These are phyloP conservation scores for Colletotrichum aenigma DNA, from an alignment of 2,329 filamentous ascomycete species.

Conservation along the genomic window DNA sequence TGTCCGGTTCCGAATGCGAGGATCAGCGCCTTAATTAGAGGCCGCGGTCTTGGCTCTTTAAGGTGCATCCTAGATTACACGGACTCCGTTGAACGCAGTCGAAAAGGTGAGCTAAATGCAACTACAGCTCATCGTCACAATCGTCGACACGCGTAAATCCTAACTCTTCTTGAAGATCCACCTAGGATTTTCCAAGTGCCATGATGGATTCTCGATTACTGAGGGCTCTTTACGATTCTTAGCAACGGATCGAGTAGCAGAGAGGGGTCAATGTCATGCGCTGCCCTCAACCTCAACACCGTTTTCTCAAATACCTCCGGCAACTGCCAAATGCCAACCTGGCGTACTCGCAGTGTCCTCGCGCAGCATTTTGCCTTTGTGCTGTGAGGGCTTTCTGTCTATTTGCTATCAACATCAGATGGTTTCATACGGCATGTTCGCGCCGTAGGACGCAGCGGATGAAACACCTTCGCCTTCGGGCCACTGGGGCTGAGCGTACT, in stretches of 20 bases:
- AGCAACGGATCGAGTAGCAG: not conserved
- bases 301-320: not conserved
- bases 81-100: not conserved
- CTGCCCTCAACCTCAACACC: not conserved
- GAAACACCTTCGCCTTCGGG: slow-evolving; percentile 8
- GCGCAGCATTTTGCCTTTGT: not conserved
- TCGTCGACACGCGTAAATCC: not conserved
- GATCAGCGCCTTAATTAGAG: not conserved
- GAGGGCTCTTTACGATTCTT: not conserved
- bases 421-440: slow-evolving; percentile 11
- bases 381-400: not conserved
- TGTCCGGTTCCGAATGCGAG: slow-evolving; percentile 4
- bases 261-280: not conserved
- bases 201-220: not conserved
- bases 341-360: not conserved
- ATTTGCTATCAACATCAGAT: slow-evolving; percentile 1
- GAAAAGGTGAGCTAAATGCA: not conserved
- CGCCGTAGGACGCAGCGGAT: slow-evolving; percentile 8
- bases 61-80: not conserved
- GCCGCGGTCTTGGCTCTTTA: not conserved
- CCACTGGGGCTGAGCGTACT: not conserved
- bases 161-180: not conserved
- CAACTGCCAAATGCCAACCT: not conserved
- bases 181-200: not conserved
- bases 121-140: not conserved